Evolutionary conservation across 352 stramenopile species (phyloP), one percentile per base, ranked within the genome.

Genomic region (Aphanomyces euteiches): DNA sequence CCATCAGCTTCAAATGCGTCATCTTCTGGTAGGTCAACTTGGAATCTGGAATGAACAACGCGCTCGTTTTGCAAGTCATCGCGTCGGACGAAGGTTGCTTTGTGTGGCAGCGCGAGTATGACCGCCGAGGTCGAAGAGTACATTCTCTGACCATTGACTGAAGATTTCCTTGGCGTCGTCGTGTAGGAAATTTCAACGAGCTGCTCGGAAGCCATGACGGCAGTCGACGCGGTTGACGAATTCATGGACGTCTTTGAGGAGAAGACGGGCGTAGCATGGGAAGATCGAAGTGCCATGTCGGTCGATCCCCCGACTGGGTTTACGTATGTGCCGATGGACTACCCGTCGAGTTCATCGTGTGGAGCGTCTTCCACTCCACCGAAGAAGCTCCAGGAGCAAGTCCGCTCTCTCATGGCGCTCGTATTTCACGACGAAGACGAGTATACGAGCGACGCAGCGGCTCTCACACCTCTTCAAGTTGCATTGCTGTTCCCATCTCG

Each of bases 311-410:
- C 28, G 28, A 28, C 28, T 28, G 28, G 28, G 37, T 19, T 21
- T 61, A 61, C 28, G 1, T 61, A 21, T 40, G 54, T 61, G 19
- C 28, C 54, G 8, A 37, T 61, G 54, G 54, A 61, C 1, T 61
- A 61, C 34, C 54, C 47, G 10, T 70, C 19, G 21, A 54, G 7
- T 15, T 41, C 38, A 47, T 37, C 36, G 6, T 7, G 28, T 60
- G 7, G 12, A 28, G 28, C 28, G 28, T 36, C 5, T 13, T n/a
- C n/a, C 3, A 8, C 48, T 69, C 17, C 43, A 13, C 50, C 50
- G 7, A 19, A 17, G 63, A 69, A 34, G 13, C 43, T 21, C 17
- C 28, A n/a, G 17, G 15, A 7, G 12, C 13, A 48, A 41, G 63
- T 40, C 21, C 53, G 64, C 7, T 21, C 10, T 17, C 50, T 36